Evolutionary conservation across 1,284 basidiomycete species (phyloP).

Genomic region (Rhizoctonia solani): DNA sequence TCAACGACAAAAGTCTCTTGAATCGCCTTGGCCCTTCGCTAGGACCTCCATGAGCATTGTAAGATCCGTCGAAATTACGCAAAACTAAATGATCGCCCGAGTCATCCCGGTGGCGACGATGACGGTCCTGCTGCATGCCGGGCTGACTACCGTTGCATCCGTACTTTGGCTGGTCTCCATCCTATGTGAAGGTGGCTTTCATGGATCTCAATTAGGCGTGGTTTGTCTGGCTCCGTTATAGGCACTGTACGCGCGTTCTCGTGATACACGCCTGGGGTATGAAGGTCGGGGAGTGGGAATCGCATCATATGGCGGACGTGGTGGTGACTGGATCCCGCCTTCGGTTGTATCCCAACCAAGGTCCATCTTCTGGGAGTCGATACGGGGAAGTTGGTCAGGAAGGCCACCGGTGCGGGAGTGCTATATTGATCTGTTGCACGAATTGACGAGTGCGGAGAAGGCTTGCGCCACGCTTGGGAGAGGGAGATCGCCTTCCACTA

Average conservation of each 20-base stretch:
- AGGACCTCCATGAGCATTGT: conserved; percentile 9
- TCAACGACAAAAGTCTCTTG: conserved; percentile 30
- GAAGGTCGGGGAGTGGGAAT: conserved; percentile 18
- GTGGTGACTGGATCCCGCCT: conserved; percentile 1
- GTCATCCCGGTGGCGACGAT: conserved; percentile 1
- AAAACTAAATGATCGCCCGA: neutral
- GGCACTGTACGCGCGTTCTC: conserved; percentile 22
- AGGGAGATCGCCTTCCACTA: conserved; percentile 16
- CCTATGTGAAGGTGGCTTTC: conserved; percentile 14
- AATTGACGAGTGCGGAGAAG: conserved; percentile 29
- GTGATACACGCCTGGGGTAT: conserved; percentile 6
- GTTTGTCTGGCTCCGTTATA: conserved; percentile 19
- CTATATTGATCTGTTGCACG: conserved; percentile 16
- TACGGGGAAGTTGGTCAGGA: conserved; percentile 23
- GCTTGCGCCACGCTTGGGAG: conserved; percentile 28
- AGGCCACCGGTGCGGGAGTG: conserved; percentile 18
- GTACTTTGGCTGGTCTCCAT: conserved; percentile 12
- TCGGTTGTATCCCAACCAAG: conserved; percentile 6
- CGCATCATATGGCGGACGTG: neutral
- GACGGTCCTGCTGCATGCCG: neutral
- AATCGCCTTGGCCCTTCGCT: conserved; percentile 11
- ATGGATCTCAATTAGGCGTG: conserved; percentile 7
- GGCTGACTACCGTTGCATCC: conserved; percentile 11
- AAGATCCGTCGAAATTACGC: conserved; percentile 11
- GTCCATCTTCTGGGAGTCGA: conserved; percentile 28